Evolutionary conservation across 1,139 yeast species (phyloP).

Genomic region (Geotrichum cucujoidarum): DNA sequence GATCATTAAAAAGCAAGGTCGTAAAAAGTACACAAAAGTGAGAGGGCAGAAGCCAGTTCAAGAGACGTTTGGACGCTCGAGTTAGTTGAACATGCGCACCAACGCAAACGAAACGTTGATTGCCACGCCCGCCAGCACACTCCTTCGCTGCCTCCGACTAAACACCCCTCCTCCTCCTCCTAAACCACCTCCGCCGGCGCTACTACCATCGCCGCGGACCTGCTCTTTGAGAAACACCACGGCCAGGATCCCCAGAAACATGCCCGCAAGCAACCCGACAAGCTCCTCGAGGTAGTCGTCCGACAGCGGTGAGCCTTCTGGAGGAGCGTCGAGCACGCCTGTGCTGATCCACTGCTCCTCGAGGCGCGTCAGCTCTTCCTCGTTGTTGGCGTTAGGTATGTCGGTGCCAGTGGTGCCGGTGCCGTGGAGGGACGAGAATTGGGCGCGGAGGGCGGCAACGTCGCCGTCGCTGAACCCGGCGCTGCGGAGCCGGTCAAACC

Average conservation of each 20-base stretch:
- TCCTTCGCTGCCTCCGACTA: slow-evolving; percentile 33
- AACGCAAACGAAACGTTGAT: slow-evolving; percentile 36
- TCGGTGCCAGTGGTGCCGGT: slow-evolving; percentile 26
- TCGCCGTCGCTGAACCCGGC: slow-evolving; percentile 83
- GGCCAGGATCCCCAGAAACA: slow-evolving; percentile 37
- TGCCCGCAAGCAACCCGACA: slow-evolving; percentile 37
- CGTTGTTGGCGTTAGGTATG: slow-evolving; percentile 35
- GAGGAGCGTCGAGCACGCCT: slow-evolving; percentile 48
- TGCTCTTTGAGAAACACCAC: slow-evolving; percentile 31
- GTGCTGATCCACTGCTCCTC: slow-evolving; percentile 92
- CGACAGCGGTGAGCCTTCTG: slow-evolving; percentile 25
- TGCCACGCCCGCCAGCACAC: slow-evolving; percentile 34
- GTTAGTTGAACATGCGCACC: slow-evolving; percentile 28
- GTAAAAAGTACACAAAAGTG: too few relatives aligned
- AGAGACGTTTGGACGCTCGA: too few relatives aligned
- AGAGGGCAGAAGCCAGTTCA: too few relatives aligned
- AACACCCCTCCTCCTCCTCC: slow-evolving; percentile 27
- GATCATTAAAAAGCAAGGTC: too few relatives aligned
- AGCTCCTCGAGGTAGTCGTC: slow-evolving; percentile 37
- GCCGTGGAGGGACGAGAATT: slow-evolving; percentile 67
- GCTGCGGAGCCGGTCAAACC: slow-evolving; percentile 75
- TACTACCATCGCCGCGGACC: too few relatives aligned
- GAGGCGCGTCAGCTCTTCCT: slow-evolving; percentile 42
- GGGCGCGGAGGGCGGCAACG: slow-evolving; percentile 63
- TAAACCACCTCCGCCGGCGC: too few relatives aligned